Percentiles rank a stretch among this genome's conserved stretches.
Evolutionary conservation across 2,329 filamentous ascomycete genomes (phyloP).

Genomic region (Phialocephala sp.): DNA sequence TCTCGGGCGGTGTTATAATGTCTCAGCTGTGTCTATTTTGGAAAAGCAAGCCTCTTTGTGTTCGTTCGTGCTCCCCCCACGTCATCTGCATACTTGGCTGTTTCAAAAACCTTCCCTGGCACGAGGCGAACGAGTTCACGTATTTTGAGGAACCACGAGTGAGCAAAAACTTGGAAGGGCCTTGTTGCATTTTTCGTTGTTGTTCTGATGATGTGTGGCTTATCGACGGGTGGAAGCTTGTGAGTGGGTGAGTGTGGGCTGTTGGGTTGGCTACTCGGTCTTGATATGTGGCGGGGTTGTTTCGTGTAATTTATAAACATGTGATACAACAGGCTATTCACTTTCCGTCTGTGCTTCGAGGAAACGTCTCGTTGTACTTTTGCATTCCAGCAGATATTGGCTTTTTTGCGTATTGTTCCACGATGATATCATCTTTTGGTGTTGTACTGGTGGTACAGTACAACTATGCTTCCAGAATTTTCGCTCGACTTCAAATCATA

Average conservation of each 20-base stretch:
- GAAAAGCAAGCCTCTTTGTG: background rate
- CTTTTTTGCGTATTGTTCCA: background rate
- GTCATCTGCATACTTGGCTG: constrained; percentile 1
- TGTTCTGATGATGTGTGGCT: constrained; percentile 2
- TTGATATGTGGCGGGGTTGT: background rate
- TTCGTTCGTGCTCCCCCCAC: background rate
- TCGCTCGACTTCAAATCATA: background rate
- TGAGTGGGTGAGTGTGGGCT: background rate
- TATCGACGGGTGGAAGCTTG: constrained; percentile 4
- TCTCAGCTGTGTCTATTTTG: background rate
- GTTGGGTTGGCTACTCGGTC: background rate
- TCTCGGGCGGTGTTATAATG: background rate
- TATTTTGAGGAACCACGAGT: background rate
- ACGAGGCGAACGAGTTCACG: background rate
- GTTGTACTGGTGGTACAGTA: background rate
- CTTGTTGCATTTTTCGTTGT: background rate
- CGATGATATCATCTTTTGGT: background rate
- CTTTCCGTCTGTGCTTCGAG: too few species aligned
- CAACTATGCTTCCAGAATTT: constrained; percentile 1
- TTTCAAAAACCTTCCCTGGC: background rate
- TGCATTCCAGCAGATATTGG: background rate
- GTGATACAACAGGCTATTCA: constrained; percentile 2
- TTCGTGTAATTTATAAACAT: background rate
- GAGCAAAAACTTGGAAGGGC: background rate
- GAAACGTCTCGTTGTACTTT: background rate